Evolutionary conservation across 140 eudicot species (phyloP).

Genomic region (Bidens hawaiensis): DNA sequence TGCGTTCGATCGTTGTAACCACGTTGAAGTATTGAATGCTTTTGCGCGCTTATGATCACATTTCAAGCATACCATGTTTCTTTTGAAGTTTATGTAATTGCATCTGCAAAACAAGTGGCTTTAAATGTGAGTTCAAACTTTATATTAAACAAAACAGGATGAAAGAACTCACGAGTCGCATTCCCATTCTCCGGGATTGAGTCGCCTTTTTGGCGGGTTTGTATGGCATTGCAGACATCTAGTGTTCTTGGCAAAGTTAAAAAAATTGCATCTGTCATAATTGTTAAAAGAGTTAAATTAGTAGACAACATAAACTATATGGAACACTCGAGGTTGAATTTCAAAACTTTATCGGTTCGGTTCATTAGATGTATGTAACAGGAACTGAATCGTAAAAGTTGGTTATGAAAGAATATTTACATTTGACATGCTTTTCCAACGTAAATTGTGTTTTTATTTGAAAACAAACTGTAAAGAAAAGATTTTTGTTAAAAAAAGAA

Average conservation of each 20-base stretch:
- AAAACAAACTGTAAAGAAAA: no score
- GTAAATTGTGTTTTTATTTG: no score
- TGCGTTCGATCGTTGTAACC: conserved; percentile 5
- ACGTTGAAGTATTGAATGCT: conserved; percentile 24
- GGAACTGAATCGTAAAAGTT: no score
- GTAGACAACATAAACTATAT: not conserved
- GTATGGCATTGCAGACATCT: conserved; percentile 59
- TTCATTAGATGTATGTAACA: not conserved
- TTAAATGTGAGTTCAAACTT: not conserved
- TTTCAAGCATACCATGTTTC: conserved; percentile 60
- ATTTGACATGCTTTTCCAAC: no score
- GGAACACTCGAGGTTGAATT: not conserved
- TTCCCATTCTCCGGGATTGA: conserved; percentile 80
- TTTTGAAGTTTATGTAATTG: conserved; percentile 74
- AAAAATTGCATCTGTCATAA: conserved; percentile 53
- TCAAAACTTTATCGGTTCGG: not conserved
- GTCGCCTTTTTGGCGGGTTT: conserved; percentile 62
- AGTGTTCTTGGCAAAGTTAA: conserved; percentile 74
- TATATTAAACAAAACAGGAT: not conserved
- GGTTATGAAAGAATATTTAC: not conserved
- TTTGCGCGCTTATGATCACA: conserved; percentile 70
- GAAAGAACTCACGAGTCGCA: conserved; percentile 71
- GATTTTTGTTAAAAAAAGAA: no score
- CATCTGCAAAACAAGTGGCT: conserved; percentile 43
- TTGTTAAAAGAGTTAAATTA: not conserved